These are phyloP conservation scores for Neobulgaria alba DNA, from an alignment of 2,329 filamentous ascomycete genomes.

Conservation along the genomic window DNA sequence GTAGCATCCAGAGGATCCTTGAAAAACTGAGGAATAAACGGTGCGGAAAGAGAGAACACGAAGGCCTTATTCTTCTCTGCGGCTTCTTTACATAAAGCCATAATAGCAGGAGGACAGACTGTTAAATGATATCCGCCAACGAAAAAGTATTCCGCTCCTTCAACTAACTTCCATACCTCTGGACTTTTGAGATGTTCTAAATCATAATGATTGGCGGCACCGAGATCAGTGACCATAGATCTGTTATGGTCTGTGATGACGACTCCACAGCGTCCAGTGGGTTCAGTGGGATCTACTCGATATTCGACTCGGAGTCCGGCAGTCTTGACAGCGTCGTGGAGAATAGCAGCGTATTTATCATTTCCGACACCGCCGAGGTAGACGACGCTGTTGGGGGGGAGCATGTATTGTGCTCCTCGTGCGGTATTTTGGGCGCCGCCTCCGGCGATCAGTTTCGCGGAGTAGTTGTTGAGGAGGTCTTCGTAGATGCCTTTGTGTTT, in stretches of 20 bases:
- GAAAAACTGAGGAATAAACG: conserved; percentile 97
- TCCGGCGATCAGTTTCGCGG: conserved; percentile 90
- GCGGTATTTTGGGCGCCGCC: conserved; percentile 97
- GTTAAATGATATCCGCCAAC: conserved; percentile 97
- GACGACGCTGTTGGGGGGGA: conserved; percentile 79
- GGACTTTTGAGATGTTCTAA: conserved; percentile 85
- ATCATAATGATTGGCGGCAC: conserved; percentile 95
- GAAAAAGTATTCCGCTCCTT: conserved; percentile 84
- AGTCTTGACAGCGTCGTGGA: conserved; percentile 76
- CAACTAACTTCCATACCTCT: conserved; percentile 83
- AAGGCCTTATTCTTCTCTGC: conserved; percentile 85
- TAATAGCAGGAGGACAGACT: conserved; percentile 82
- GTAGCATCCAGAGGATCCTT: conserved; percentile 86
- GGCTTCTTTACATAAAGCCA: conserved; percentile 85
- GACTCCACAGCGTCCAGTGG: conserved; percentile 90
- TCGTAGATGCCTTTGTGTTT: conserved; percentile 88
- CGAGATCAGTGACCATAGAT: conserved; percentile 89
- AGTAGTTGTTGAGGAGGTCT: conserved; percentile 84
- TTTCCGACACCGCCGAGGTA: conserved; percentile 91
- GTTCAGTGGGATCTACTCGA: conserved; percentile 73
- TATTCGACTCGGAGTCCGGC: conserved; percentile 92
- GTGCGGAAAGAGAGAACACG: conserved; percentile 84
- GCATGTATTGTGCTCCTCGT: conserved; percentile 91
- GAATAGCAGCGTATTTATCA: conserved; percentile 89
- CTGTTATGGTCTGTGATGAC: conserved; percentile 96